phyloP scores from a whole-genome alignment of 2,329 filamentous ascomycete species.

The Aspergillus caelatus region DNA sequence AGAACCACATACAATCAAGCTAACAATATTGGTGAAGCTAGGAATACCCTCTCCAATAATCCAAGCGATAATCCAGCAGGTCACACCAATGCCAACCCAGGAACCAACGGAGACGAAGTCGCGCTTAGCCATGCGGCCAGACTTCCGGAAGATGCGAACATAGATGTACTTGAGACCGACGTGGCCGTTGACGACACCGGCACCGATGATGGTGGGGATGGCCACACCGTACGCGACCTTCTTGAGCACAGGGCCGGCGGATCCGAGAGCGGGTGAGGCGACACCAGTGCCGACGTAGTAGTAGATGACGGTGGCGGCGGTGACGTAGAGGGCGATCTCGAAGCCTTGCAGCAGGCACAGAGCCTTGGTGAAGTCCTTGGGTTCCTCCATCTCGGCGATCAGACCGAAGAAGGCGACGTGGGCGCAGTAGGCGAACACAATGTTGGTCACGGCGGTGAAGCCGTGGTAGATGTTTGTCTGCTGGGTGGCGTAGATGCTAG shows the following conservation, averaged over 20 bases:
- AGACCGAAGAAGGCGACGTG: constrained; percentile 71
- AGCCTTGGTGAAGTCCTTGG: constrained; percentile 63
- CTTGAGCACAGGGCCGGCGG: constrained; percentile 57
- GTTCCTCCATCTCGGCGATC: constrained; percentile 65
- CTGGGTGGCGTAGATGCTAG: constrained; percentile 39
- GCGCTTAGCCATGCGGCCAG: constrained; percentile 54
- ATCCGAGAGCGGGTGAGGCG: constrained; percentile 66
- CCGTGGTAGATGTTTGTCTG: constrained; percentile 54
- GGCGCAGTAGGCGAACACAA: constrained; percentile 70
- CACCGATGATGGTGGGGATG: constrained; percentile 70
- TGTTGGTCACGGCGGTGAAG: constrained; percentile 68
- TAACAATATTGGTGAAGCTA: constrained; percentile 67
- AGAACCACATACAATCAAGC: constrained; percentile 51
- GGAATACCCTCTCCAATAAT: constrained; percentile 71
- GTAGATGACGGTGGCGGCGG: constrained; percentile 71
- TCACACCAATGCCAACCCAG: constrained; percentile 62
- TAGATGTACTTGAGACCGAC: constrained; percentile 69
- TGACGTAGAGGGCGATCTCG: constrained; percentile 64
- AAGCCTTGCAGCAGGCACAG: constrained; percentile 62
- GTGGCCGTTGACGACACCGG: constrained; percentile 70
- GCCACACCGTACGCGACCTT: constrained; percentile 71
- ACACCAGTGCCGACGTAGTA: constrained; percentile 65
- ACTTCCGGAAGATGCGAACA: constrained; percentile 62
- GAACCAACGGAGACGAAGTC: constrained; percentile 54
- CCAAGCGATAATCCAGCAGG: constrained; percentile 64